phyloP scores from a whole-genome alignment of 2,329 filamentous ascomycete genomes.

The Fusarium longipes region DNA sequence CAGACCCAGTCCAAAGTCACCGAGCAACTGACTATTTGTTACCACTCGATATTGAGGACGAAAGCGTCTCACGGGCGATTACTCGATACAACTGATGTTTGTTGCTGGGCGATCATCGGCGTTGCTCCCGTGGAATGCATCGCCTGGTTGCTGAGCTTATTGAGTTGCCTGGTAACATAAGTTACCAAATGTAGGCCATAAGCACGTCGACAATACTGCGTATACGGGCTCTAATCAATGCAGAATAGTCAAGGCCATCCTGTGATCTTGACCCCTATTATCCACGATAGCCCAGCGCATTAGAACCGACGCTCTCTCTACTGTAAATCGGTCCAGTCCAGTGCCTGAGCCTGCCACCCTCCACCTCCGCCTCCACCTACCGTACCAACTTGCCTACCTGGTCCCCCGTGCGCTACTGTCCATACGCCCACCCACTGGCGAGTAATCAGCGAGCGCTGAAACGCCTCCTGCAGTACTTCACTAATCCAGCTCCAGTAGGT shows the following conservation, averaged over 20 bases:
- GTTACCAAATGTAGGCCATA: not conserved
- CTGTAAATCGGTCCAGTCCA: slow-evolving; percentile 12
- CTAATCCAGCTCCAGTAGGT: slow-evolving; percentile 27
- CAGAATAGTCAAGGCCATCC: slow-evolving; percentile 1
- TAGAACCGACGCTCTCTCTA: slow-evolving; percentile 23
- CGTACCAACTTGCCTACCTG: slow-evolving; percentile 23
- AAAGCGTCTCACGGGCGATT: not conserved
- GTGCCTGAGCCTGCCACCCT: slow-evolving; percentile 14
- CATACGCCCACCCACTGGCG: slow-evolving; percentile 30
- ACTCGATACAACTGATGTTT: not conserved
- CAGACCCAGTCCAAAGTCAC: slow-evolving; percentile 28
- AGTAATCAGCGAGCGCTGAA: slow-evolving; percentile 30
- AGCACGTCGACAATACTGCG: not conserved
- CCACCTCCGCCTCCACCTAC: slow-evolving; percentile 27
- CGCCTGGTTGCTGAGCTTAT: slow-evolving; percentile 21
- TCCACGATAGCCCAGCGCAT: slow-evolving; percentile 42
- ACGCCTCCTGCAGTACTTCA: slow-evolving; percentile 32
- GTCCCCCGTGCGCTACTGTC: slow-evolving; percentile 4
- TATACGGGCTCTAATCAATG: not conserved
- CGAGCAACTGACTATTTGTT: slow-evolving; percentile 25
- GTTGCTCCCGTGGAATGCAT: slow-evolving; percentile 19
- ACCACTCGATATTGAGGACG: slow-evolving; percentile 2
- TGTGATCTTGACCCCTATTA: slow-evolving; percentile 42
- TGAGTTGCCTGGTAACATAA: slow-evolving; percentile 5
- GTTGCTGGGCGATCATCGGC: slow-evolving; percentile 11